Evolutionary conservation across 495 filamentous ascomycete species (phyloP), one percentile per base, ranked within the genome.

Genomic region (Durotheca rogersii): DNA sequence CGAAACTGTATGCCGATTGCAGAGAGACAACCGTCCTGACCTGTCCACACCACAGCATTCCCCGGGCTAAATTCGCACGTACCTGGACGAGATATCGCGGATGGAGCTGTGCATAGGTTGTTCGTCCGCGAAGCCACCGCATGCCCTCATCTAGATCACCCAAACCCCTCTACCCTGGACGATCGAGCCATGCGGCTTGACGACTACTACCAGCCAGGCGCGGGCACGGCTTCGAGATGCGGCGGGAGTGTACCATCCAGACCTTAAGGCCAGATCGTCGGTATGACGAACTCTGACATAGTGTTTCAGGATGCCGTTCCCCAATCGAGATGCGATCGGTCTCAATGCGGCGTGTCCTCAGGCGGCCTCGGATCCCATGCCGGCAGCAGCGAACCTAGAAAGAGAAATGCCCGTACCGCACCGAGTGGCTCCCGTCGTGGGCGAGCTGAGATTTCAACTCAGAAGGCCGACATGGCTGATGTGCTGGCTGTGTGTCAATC

Each of bases 401-500:
- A 27, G 9, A 18, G n/a, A n/a, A n/a, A n/a, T n/a, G 7, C 3
- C 16, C 15, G 11, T 11, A 30, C 20, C 21, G 16, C 16, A 38
- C n/a, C 10, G n/a, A 32, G 25, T 27, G 39, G 47, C 33, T 25
- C 31, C 6, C 21, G 9, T 37, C 36, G 19, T 5, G 16, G 16
- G 17, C n/a, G 31, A 18, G n/a, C 17, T 42, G 25, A n/a, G 21
- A 27, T 41, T 41, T 19, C 10, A 9, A 4, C 12, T 35, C 17
- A 16, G 23, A 37, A 41, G 38, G 9, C 17, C 11, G 6, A 19
- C 20, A 42, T 3, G 25, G 33, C 6, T 18, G 7, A 27, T 40
- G 30, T 42, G 34, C 11, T 34, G 48, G 32, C 25, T 17, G 33
- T 35, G 27, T 9, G 29, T 6, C 41, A 45, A 32, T 29, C 25